Evolutionary conservation across 2,329 filamentous ascomycete species (phyloP).

Genomic region (Penicillium hordei): DNA sequence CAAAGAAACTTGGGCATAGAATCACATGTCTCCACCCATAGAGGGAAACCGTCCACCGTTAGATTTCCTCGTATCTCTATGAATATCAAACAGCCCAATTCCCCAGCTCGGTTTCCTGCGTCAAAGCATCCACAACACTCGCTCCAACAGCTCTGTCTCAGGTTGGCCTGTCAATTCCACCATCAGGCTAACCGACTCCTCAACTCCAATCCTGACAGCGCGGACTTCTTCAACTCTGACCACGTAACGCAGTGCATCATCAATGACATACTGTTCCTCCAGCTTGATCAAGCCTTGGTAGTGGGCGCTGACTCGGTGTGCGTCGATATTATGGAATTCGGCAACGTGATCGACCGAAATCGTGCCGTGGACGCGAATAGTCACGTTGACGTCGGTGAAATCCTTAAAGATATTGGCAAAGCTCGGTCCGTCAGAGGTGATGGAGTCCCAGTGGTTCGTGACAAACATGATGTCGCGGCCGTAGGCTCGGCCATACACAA

Average conservation of each 20-base stretch:
- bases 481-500: neutral
- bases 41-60: neutral
- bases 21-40: neutral
- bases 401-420: neutral
- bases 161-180: neutral
- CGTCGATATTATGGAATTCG: neutral
- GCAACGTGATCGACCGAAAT: neutral
- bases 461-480: neutral
- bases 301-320: neutral
- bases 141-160: neutral
- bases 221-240: neutral
- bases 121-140: neutral
- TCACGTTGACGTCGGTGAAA: slow-evolving; percentile 1
- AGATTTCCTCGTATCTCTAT: neutral
- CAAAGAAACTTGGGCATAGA: neutral
- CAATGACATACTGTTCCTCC: neutral
- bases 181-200: neutral
- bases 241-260: neutral
- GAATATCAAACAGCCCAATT: neutral
- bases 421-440: neutral
- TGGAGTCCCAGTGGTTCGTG: neutral
- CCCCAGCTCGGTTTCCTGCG: neutral
- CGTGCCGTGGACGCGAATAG: neutral
- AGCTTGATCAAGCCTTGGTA: neutral
- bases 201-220: neutral